A percentile compares a stretch with the other conserved stretches of the same genome.
Evolutionary conservation across 257 asterid genomes (phyloP).

Genomic region (Przewalskia tangutica): DNA sequence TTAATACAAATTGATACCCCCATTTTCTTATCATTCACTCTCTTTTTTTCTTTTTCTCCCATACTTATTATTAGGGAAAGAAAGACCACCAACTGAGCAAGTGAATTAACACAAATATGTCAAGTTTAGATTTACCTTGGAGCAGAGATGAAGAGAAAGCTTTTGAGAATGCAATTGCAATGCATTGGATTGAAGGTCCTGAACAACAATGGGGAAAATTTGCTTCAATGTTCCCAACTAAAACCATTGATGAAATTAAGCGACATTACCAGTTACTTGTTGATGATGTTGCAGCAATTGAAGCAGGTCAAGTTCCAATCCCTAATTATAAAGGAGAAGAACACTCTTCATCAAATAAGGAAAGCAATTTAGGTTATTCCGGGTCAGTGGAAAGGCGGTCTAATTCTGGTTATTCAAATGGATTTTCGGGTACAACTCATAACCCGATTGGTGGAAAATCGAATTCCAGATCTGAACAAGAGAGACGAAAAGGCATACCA

Average conservation of each 20-base stretch:
- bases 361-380: constrained; percentile 13
- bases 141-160: constrained; percentile 85
- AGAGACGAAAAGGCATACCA: constrained; percentile 83
- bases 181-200: constrained; percentile 43
- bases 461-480: constrained; percentile 57
- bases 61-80: no score
- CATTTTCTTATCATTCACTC: constrained; percentile 39
- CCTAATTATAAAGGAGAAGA: constrained; percentile 43
- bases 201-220: constrained; percentile 51
- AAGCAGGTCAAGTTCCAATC: constrained; percentile 60
- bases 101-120: constrained; percentile 11
- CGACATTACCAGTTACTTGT: constrained; percentile 47
- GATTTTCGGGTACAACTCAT: constrained; percentile 27
- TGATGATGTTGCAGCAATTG: constrained; percentile 70
- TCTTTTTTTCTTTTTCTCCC: constrained; percentile 20
- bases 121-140: constrained; percentile 32
- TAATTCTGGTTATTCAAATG: constrained; percentile 17
- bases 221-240: constrained; percentile 52
- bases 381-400: constrained; percentile 12
- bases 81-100: not conserved
- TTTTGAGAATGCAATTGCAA: constrained; percentile 73
- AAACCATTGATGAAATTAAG: constrained; percentile 58
- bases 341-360: constrained; percentile 28
- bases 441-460: constrained; percentile 38
- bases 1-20: constrained; percentile 42